These are phyloP conservation scores for Typha latifolia DNA, from an alignment of 176 grass and related monocot species.

Conservation along the genomic window DNA sequence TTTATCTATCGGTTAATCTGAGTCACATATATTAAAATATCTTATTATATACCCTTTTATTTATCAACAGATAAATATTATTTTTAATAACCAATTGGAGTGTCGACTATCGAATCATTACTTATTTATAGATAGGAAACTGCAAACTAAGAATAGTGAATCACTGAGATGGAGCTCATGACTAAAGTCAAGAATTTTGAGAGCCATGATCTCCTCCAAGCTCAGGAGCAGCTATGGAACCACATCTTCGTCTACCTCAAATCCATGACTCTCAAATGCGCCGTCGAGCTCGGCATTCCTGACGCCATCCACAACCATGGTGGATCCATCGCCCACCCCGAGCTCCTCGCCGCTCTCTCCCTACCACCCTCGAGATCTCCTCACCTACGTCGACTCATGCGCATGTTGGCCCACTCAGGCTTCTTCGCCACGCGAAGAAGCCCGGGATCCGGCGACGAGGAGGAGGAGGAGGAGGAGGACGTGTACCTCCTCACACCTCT, in stretches of 20 bases:
- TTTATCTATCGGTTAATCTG: too few species aligned
- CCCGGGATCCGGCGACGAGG: too few species aligned
- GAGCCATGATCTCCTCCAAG: not conserved
- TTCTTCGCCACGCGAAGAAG: not conserved
- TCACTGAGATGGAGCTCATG: not conserved
- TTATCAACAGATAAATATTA: too few species aligned
- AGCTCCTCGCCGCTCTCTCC: not conserved
- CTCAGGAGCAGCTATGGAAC: conserved; percentile 5
- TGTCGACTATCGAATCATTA: too few species aligned
- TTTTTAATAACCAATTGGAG: too few species aligned
- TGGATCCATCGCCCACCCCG: not conserved
- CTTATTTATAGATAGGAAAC: too few species aligned
- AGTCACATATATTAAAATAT: too few species aligned
- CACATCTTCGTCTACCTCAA: conserved; percentile 1
- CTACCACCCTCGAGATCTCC: not conserved
- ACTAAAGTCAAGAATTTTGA: not conserved
- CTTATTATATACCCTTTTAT: too few species aligned
- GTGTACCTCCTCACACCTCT: not conserved
- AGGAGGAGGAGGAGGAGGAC: not conserved
- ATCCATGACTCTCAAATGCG: conserved; percentile 13
- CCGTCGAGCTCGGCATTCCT: conserved; percentile 9
- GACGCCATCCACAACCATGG: conserved; percentile 18
- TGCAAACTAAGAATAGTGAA: not conserved
- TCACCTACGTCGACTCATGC: conserved; percentile 8
- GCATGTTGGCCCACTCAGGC: not conserved